phyloP scores from a whole-genome alignment of 2,329 filamentous ascomycete genomes.

The Alternaria panax region DNA sequence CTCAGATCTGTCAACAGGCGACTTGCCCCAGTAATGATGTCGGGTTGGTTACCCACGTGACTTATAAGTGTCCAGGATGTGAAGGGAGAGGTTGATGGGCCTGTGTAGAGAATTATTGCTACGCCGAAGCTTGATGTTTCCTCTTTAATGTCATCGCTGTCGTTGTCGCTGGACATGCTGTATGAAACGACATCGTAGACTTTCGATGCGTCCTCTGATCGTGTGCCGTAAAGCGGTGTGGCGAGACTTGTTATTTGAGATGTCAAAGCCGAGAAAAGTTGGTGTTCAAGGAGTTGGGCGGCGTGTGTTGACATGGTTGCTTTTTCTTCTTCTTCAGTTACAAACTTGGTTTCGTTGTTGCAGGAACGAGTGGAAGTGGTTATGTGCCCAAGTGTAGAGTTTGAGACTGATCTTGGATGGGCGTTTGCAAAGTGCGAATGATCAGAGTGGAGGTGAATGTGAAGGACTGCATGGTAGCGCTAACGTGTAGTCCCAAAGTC shows the following conservation, averaged over 20 bases:
- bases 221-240: neutral
- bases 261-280: neutral
- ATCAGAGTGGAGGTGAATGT: neutral
- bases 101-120: constrained; percentile 2
- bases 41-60: neutral
- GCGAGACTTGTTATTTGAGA: neutral
- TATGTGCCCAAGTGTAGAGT: neutral
- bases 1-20: neutral
- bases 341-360: neutral
- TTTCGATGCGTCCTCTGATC: neutral
- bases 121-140: neutral
- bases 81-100: neutral
- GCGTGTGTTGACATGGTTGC: neutral
- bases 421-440: neutral
- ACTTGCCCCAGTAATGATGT: neutral
- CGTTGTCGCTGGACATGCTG: neutral
- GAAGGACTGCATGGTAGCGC: neutral
- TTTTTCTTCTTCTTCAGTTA: neutral
- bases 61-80: neutral
- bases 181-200: constrained; percentile 1
- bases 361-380: neutral
- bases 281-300: neutral
- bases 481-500: neutral
- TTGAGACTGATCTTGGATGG: neutral
- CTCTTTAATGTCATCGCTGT: neutral